phyloP scores from a whole-genome alignment of 148 eudicot genomes.

The Rhododendron vialii region DNA sequence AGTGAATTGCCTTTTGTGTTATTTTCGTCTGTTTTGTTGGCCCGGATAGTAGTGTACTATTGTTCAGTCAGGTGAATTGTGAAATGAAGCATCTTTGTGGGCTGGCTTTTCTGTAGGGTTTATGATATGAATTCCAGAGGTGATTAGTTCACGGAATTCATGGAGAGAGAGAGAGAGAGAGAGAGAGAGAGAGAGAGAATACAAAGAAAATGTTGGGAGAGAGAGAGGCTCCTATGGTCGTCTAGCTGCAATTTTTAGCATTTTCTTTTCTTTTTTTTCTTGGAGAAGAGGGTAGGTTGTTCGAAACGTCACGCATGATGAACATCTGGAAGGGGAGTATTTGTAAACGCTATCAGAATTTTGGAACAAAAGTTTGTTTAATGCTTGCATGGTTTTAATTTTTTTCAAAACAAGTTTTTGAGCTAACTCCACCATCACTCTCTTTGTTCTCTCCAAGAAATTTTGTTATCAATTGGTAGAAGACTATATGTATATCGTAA shows the following conservation, averaged over 20 bases:
- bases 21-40: background rate
- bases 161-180: background rate
- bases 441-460: no score
- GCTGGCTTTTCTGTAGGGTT: background rate
- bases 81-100: background rate
- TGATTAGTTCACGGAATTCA: background rate
- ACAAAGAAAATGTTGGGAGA: background rate
- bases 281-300: background rate
- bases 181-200: background rate
- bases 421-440: background rate
- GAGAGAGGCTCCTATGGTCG: background rate
- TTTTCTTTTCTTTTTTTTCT: background rate
- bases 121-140: conserved; percentile 3
- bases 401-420: background rate
- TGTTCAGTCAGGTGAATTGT: background rate
- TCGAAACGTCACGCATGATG: background rate
- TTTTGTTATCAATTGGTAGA: no score
- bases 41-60: background rate
- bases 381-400: no score
- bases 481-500: no score
- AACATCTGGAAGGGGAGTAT: background rate
- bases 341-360: no score
- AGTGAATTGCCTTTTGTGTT: background rate
- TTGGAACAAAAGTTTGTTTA: no score
- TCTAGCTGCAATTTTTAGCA: background rate